Conservation (phyloP, 306 rosid genomes). For the Ochetophila trinervis region DNA sequence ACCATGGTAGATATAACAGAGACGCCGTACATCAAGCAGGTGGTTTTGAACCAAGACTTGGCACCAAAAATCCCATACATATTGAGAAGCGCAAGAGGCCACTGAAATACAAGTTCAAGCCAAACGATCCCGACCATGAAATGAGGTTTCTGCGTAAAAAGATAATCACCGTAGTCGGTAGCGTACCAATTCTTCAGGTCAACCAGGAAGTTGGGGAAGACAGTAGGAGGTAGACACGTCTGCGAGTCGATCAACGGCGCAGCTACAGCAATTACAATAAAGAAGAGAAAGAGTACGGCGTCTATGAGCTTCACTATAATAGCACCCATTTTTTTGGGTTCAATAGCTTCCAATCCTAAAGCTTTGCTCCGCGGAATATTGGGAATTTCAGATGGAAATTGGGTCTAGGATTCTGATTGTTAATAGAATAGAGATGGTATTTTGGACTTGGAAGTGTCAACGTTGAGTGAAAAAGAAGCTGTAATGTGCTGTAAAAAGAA, state of each 20-base stretch:
- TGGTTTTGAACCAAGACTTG: constrained; percentile 68
- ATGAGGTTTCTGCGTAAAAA: constrained; percentile 50
- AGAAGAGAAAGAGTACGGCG: constrained; percentile 49
- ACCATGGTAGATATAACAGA: constrained; percentile 64
- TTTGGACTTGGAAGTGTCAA: too few species aligned
- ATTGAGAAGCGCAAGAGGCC: constrained; percentile 63
- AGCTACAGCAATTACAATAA: constrained; percentile 35
- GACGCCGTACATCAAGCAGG: constrained; percentile 73
- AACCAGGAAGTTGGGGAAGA: constrained; percentile 44
- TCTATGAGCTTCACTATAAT: constrained; percentile 45
- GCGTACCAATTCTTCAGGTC: constrained; percentile 45
- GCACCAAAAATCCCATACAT: constrained; percentile 48
- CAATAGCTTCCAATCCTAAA: constrained; percentile 13
- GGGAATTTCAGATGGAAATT: too few species aligned
- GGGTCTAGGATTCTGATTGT: too few species aligned
- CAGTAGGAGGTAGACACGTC: constrained; percentile 37
- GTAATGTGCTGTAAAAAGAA: too few species aligned
- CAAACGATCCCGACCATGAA: constrained; percentile 67
- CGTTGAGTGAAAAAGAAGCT: too few species aligned
- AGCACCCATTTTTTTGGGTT: constrained; percentile 37
- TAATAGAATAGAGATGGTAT: too few species aligned
- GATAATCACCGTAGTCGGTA: constrained; percentile 49
- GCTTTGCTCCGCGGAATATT: constrained; percentile 15
- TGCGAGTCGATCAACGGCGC: constrained; percentile 62
- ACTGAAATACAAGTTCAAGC: constrained; percentile 70